phyloP scores from a whole-genome alignment of 345 rosid genomes.

The Pistacia vera region DNA sequence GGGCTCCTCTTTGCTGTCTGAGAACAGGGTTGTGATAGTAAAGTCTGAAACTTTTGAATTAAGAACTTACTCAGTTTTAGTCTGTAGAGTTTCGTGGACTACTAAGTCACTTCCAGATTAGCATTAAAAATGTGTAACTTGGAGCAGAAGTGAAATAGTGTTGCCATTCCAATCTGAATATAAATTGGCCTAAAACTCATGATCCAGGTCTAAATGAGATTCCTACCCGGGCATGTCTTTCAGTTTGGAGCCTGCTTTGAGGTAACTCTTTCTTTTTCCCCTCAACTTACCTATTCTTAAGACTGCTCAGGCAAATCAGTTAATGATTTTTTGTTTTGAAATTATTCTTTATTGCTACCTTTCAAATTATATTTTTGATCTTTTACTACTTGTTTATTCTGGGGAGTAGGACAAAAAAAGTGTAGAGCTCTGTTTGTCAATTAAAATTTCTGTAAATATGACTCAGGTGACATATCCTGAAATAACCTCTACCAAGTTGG shows the following conservation, averaged over 20 bases:
- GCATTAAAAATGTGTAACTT: too few relatives aligned
- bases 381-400: too few relatives aligned
- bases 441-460: background rate
- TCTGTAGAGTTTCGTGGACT: background rate
- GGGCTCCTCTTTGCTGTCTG: too few relatives aligned
- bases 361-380: background rate
- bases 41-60: too few relatives aligned
- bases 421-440: background rate
- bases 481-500: too few relatives aligned
- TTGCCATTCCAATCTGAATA: too few relatives aligned
- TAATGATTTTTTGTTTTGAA: background rate
- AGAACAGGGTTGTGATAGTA: too few relatives aligned
- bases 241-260: background rate
- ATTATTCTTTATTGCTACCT: background rate
- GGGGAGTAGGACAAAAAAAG: background rate
- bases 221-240: background rate
- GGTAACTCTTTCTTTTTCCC: background rate
- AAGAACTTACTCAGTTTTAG: too few relatives aligned
- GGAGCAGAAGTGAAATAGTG: too few relatives aligned
- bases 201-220: background rate
- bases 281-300: background rate
- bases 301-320: background rate
- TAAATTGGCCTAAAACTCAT: too few relatives aligned
- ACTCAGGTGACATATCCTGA: background rate
- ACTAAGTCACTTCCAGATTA: background rate